Base-by-base conservation (phyloP, 805 yeast genomes). In the Grigorovia yakushimaensis region DNA sequence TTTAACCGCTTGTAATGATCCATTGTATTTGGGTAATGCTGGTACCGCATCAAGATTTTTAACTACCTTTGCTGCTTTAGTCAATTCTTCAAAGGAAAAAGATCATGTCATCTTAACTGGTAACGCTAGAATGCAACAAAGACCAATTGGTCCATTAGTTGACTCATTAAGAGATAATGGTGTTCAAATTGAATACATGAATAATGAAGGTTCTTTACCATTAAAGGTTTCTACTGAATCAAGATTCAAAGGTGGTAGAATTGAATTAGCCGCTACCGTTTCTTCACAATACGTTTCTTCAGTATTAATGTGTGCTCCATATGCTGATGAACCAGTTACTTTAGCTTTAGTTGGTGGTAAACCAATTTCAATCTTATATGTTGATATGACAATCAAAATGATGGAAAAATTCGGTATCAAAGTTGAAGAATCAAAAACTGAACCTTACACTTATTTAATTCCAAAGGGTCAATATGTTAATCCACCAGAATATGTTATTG, bases 271-370 rank as follows among this genome's bases (percentile, higher is more conserved):
- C 39, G 98, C 98, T 20, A 89, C 98, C 4, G 86, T 93, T 41
- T 89, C 98, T 1, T 93, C 98, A 13, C 98, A 93, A 67, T 93
- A 93, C 59, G 98, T 93, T 42, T 89, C 98, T 1, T 91, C 98
- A 0, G 76, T 93, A 47, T 76, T 93, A 60, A 88, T 93, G 96
- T 86, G 96, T 67, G 98, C 98, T 36, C 98, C 98, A 43, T 93
- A 89, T 61, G 98, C 98, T 10, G 68, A 80, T 48, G 74, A 78
- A 48, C 95, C 96, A 6, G 95, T 91, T 27, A 88, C 95, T 8
- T 76, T 93, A 61, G 70, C 91, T 8, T 74, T 93, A 50, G 89
- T 85, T 19, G 98, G 98, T 30, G 98, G 98, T 38, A 89, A 89
- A 65, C 98, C 98, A 54, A 87, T 93, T 51, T 91, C 98, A 13